Evolutionary conservation across 208 protist species (phyloP), one percentile per base, ranked within the genome.

Genomic region (Tritrichomonas foetus): DNA sequence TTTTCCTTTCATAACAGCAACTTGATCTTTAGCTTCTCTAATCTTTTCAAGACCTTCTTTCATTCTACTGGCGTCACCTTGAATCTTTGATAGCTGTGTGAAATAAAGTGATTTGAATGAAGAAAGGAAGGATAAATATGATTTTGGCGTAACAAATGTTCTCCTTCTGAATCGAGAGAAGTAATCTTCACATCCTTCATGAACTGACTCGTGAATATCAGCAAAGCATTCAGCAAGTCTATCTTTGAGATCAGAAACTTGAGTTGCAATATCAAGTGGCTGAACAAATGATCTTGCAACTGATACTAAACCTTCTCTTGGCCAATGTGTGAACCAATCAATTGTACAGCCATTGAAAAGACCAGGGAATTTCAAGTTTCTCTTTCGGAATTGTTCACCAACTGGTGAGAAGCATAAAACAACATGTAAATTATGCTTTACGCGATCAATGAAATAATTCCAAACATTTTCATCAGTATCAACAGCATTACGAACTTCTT

Each of bases 321-420:
- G 98, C 98, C 98, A 99, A 82, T 97, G 97, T 95, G 98, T 97
- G 97, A 99, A 99, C 98, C 98, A 99, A 96, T 99, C 98, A 95
- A 99, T 99, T 80, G 97, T 98, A 95, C 98, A 98, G 53, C 97
- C 97, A 93, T 97, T 98, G 94, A 99, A 98, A 30, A 99, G 96
- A 41, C 97, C 98, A 3, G 98, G 98, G 97, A 99, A 99, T 96
- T 98, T 98, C 93, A 97, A 96, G 27, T 97, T 97, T 49, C 98
- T 97, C 0, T 96, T 97, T 95, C 97, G 96, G 97, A 99, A 99
- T 95, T 98, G 98, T 93, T 98, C 97, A 69, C 98, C 98, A 72
- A 98, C 98, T 41, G 98, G 98, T 47, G 98, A 99, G 97, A 99
- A 99, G 96, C 98, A 99, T 16, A 99, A 96, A 74, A 98, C 97